Evolutionary conservation across 306 rosid genomes (phyloP), one percentile per base, ranked within the genome.

Genomic region (Quercus robur): DNA sequence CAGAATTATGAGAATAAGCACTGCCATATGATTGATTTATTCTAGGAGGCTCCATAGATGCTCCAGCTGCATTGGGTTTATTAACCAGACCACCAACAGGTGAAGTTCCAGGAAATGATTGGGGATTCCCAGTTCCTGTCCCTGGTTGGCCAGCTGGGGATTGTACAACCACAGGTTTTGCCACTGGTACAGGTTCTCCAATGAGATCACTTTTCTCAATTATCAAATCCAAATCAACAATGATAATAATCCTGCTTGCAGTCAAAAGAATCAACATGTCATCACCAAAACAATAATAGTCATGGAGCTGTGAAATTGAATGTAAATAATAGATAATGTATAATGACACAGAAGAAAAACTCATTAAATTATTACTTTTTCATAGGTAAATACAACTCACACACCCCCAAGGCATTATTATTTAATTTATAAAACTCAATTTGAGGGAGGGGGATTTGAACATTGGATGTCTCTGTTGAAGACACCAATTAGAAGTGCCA

Each of bases 191-290:
- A 54, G 97, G 95, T 33, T 87, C 79, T 25, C 97, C 97, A 79
- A 93, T 87, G 63, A 81, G 6, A 3, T 90, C 97, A 84, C 92
- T 90, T 75, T 38, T 78, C 51, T 87, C 92, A 56, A 80, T 18
- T n/a, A 94, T 8, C 83, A 94, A 73, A 26, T 91, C 95, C 71
- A 94, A 76, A 23, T 89, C 88, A 35, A 94, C 71, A 14, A 93
- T 88, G 84, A 94, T 89, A 35, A 90, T 87, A 73, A 94, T 91
- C 84, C 99, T 94, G 95, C 78, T 57, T 56, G 71, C 59, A 75
- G 59, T 11, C 41, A 74, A 75, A 4, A 13, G 5, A 49, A 76
- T 58, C 83, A 73, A 71, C 71, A 72, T 58, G 56, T 23, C 58
- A 78, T 74, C 33, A 41, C 7, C 21, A 21, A 56, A 71, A 38